Percentiles rank a stretch among this genome's conserved stretches.
These are phyloP conservation scores for Pseudogymnoascus sp. DNA, from an alignment of 2,329 filamentous ascomycete genomes.

Conservation along the genomic window DNA sequence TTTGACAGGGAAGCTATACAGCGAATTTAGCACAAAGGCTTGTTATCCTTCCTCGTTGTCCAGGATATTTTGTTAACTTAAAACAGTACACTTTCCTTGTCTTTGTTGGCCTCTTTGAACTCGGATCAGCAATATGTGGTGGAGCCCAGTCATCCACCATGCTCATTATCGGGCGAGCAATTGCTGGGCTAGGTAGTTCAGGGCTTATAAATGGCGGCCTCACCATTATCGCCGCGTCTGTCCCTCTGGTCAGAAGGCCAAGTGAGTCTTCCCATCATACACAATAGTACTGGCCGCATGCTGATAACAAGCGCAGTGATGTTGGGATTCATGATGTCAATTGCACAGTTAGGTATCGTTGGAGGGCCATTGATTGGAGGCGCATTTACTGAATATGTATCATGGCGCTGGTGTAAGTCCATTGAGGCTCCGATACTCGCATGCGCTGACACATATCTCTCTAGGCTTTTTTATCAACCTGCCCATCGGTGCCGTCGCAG, in stretches of 20 bases:
- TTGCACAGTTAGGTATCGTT: constrained; percentile 10
- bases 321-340: constrained; percentile 7
- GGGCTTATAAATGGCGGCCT: constrained; percentile 44
- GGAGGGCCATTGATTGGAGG: constrained; percentile 13
- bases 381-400: constrained; percentile 11
- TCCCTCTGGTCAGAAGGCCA: constrained; percentile 14
- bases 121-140: constrained; percentile 47
- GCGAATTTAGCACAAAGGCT: constrained; percentile 29
- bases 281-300: background rate
- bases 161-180: constrained; percentile 46
- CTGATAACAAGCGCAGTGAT: background rate
- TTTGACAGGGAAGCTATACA: constrained; percentile 43
- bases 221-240: constrained; percentile 39
- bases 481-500: constrained; percentile 31
- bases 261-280: background rate
- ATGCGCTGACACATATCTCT: background rate
- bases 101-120: constrained; percentile 42
- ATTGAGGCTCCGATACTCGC: background rate
- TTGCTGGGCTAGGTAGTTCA: constrained; percentile 45
- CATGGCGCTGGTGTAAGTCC: constrained; percentile 16
- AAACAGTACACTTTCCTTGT: constrained; percentile 13
- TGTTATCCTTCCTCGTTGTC: background rate
- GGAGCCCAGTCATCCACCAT: constrained; percentile 39
- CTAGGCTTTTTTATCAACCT: constrained; percentile 35
- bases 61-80: background rate